Conservation (phyloP, 2,329 filamentous ascomycete genomes). For the Dothistroma pini region DNA sequence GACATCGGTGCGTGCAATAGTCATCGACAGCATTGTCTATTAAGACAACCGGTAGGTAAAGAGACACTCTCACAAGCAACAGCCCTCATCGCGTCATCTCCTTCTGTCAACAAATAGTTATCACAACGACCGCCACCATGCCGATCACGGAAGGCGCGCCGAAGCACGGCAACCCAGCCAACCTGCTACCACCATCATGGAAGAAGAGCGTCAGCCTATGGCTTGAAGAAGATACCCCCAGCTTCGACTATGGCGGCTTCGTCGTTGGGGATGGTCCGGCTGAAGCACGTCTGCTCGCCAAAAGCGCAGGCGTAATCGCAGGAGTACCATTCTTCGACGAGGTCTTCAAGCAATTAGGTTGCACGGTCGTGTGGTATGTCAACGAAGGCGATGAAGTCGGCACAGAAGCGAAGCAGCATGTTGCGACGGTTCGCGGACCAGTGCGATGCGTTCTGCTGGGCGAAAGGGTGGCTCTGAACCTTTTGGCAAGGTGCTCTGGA, state of each 20-base stretch:
- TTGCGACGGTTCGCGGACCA: conserved; percentile 82
- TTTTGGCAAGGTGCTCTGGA: conserved; percentile 84
- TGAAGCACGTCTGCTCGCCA: conserved; percentile 53
- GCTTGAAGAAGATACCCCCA: conserved; percentile 95
- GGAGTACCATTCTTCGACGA: conserved; percentile 95
- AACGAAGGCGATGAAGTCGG: conserved; percentile 69
- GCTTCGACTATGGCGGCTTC: conserved; percentile 95
- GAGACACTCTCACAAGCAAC: neutral
- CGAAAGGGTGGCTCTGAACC: conserved; percentile 88
- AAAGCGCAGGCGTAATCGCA: conserved; percentile 72
- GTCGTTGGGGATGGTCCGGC: conserved; percentile 71
- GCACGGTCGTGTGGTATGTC: conserved; percentile 83
- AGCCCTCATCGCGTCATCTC: neutral
- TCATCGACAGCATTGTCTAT: neutral
- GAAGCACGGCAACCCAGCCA: conserved; percentile 56
- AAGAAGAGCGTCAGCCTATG: conserved; percentile 75
- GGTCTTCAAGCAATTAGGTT: conserved; percentile 84
- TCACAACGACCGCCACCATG: conserved; percentile 24
- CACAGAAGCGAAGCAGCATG: conserved; percentile 55
- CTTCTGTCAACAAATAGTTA: neutral
- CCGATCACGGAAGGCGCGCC: conserved; percentile 51
- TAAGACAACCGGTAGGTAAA: conserved; percentile 1
- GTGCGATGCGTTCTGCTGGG: conserved; percentile 81
- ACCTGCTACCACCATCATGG: conserved; percentile 82
- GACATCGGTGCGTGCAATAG: conserved; percentile 4